Evolutionary conservation across 371 early-diverging fungal species (phyloP).

Genomic region (Smittium mucronatum): DNA sequence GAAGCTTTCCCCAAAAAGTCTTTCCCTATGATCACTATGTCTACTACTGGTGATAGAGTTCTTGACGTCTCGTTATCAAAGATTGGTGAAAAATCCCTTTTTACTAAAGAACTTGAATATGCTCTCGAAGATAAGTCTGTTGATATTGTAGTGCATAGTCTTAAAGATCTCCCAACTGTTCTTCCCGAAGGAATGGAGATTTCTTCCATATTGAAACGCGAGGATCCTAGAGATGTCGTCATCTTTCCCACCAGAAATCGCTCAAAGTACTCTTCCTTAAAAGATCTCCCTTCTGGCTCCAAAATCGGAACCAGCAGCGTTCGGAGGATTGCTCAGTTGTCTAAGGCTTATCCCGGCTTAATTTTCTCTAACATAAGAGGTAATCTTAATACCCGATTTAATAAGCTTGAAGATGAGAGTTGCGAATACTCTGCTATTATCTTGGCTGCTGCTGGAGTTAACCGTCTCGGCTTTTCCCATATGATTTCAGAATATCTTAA

Average conservation of each 20-base stretch:
- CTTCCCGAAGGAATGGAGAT: slow-evolving; percentile 70
- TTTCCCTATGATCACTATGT: slow-evolving; percentile 57
- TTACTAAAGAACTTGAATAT: slow-evolving; percentile 87
- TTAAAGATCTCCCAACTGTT: slow-evolving; percentile 90
- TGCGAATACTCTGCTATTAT: slow-evolving; percentile 66
- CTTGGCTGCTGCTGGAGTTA: slow-evolving; percentile 80
- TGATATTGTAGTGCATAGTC: slow-evolving; percentile 83
- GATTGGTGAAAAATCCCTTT: slow-evolving; percentile 84
- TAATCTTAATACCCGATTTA: slow-evolving; percentile 73
- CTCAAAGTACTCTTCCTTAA: slow-evolving; percentile 32
- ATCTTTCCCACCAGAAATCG: slow-evolving; percentile 40
- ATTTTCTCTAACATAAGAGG: slow-evolving; percentile 65
- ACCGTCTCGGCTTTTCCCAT: slow-evolving; percentile 47
- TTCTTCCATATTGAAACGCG: slow-evolving; percentile 72
- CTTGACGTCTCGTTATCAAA: slow-evolving; percentile 73
- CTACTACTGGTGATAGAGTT: slow-evolving; percentile 77
- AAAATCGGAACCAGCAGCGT: slow-evolving; percentile 87
- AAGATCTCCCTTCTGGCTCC: slow-evolving; percentile 57
- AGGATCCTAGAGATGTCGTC: slow-evolving; percentile 82
- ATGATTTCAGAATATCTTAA: slow-evolving; percentile 60
- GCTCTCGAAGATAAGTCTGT: slow-evolving; percentile 57
- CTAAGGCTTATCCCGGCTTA: slow-evolving; percentile 61
- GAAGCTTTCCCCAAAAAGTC: slow-evolving; percentile 35
- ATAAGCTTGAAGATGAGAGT: slow-evolving; percentile 69
- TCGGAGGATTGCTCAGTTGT: slow-evolving; percentile 79